Evolutionary conservation across 2,329 filamentous ascomycete species (phyloP).

Genomic region (Apiospora marii): DNA sequence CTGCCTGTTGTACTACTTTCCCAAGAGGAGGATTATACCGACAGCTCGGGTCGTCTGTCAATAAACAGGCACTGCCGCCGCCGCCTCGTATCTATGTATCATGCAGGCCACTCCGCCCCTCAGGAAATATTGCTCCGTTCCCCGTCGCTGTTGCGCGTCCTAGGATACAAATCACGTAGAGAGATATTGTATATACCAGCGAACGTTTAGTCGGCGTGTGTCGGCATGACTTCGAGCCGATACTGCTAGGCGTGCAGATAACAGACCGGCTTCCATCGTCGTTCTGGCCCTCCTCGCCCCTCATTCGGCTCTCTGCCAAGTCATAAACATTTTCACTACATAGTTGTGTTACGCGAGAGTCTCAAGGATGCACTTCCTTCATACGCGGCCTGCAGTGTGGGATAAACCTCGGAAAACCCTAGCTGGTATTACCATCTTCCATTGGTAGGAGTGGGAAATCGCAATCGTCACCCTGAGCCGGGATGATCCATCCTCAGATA

Average conservation of each 20-base stretch:
- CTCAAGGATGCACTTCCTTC: slow-evolving; percentile 2
- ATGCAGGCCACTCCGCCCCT: slow-evolving; percentile 5
- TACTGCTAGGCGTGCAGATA: background rate
- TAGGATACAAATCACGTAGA: background rate
- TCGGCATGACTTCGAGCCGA: background rate
- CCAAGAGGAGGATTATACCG: slow-evolving; percentile 6
- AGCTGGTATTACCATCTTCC: background rate
- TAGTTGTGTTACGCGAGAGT: background rate
- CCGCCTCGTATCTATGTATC: background rate
- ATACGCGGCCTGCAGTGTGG: background rate
- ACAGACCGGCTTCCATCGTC: background rate
- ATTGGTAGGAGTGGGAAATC: background rate
- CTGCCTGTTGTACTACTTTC: background rate
- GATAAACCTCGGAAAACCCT: background rate
- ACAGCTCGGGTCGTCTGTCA: slow-evolving; percentile 11
- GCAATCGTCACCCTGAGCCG: background rate
- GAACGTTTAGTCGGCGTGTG: background rate
- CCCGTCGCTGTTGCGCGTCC: background rate
- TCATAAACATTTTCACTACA: background rate
- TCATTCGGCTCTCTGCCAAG: background rate
- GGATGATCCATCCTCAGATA: background rate
- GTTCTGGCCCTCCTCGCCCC: background rate
- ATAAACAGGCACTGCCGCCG: slow-evolving; percentile 2
- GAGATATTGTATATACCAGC: background rate
- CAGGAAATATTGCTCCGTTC: slow-evolving; percentile 10